Evolutionary conservation across 345 rosid genomes (phyloP), one percentile per base, ranked within the genome.

Genomic region (Boechera stricta): DNA sequence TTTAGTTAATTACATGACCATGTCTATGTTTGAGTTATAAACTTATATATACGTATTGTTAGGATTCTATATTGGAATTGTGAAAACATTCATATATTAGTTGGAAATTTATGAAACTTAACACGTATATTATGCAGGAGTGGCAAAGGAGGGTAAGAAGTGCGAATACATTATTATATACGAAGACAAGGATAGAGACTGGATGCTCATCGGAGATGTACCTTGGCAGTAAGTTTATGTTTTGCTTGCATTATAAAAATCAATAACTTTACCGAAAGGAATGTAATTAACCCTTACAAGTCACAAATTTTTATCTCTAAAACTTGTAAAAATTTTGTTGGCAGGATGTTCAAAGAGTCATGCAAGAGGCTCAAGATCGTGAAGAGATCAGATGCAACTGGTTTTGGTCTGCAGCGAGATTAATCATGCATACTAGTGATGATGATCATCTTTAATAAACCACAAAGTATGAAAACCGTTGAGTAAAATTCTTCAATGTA

Each of bases 171-270:
- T 88, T 49, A 83, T 89, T 13, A 88, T 84, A 60, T 91, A 86
- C 29, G 90, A 91, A 65, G 97, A 89, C 72, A 89, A 86, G 61
- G 97, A 91, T 69, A 86, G 89, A 13, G 97, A 91, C 39, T 89
- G 95, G 95, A 91, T 91, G 97, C 77, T 91, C 41, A 77, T 83
- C 0, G 95, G 91, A 6, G 97, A 91, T 84, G 93, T 91, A 24
- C 94, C 95, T 7, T 91, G 97, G 95, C 78, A 86, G 95, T 91
- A 80, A 79, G 91, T 79, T 38, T 66, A 48, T 38, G 26, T 8
- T n/a, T 36, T 52, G 3, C 59, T 16, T 53, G 7, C 6, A 58
- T 21, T 48, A 24, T 6, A 28, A 10, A 2, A 8, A 49, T 60
- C 5, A 47, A 51, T 38, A 59, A 47, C 7, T 35, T 35, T 36